Evolutionary conservation across 768 basidiomycete species (phyloP), one percentile per base, ranked within the genome.

Genomic region (Naganishia kalamii): DNA sequence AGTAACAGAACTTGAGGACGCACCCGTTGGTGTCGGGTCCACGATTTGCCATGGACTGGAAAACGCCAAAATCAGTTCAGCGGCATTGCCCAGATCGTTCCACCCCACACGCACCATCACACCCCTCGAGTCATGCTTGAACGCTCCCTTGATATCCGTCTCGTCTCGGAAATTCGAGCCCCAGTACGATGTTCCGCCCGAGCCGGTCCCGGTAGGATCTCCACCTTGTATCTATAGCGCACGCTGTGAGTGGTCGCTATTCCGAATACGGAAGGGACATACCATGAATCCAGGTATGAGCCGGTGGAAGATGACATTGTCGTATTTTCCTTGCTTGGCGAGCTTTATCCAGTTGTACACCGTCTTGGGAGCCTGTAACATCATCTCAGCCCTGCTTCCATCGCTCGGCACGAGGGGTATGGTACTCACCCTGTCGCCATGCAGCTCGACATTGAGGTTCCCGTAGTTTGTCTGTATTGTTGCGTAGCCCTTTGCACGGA

Each of bases 271-370:
- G 19, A 30, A 10, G 27, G 33, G 15, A 69, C 81, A 59, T 66
- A 91, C 91, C 94, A 97, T 97, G 75, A 96, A 96, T 0, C 88
- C 91, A 4, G 92, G 93, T 13, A 97, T 89, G 29, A 94, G 80
- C 21, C 94, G 85, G 75, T 99, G 94, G 77, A 98, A 99, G 25
- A 91, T 78, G 65, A 86, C 87, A 70, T 90, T 81, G 69, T 97
- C 86, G 72, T 97, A 99, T 72, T 93, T 92, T 10, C 92, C 91
- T 25, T 86, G 82, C 67, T 86, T 85, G 0, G 96, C 93, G 8
- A 99, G 84, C 87, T 90, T 90, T 30, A 99, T 80, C 78, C 97
- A 99, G 76, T 99, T 99, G 78, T 99, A 99, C 71, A 93, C 97
- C 1, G 96, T 97, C 79, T 96, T 93, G 0, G 96, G 96, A 11